Conservation (phyloP, 805 yeast species). For the Maudiozyma saulgeensis region DNA sequence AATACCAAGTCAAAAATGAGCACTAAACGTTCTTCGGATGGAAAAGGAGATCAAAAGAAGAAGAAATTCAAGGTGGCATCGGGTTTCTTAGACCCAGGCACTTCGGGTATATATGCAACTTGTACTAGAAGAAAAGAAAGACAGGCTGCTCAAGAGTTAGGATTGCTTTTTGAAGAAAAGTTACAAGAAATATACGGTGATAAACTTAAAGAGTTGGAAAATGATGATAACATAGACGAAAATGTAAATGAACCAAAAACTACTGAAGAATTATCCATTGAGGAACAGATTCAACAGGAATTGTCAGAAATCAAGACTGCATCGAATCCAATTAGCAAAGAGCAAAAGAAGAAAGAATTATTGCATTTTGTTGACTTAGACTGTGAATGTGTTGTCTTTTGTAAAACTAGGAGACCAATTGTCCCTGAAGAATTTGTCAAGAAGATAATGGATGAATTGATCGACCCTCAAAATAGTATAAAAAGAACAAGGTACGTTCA, state of each 20-base stretch:
- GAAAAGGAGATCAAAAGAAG: constrained; percentile 3
- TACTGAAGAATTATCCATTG: constrained; percentile 45
- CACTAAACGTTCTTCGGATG: not conserved
- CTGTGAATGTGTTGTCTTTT: constrained; percentile 78
- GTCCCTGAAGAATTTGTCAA: constrained; percentile 67
- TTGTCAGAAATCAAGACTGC: constrained; percentile 47
- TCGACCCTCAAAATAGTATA: constrained; percentile 31
- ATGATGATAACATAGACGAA: constrained; percentile 9
- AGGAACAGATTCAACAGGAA: constrained; percentile 67
- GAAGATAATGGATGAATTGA: constrained; percentile 52
- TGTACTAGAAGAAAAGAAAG: constrained; percentile 76
- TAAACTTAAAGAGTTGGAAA: constrained; percentile 20
- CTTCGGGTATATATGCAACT: constrained; percentile 82
- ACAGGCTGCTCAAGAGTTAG: constrained; percentile 66
- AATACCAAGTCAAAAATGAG: not conserved
- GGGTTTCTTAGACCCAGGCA: constrained; percentile 60
- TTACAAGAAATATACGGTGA: constrained; percentile 37
- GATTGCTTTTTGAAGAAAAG: constrained; percentile 46
- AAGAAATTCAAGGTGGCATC: constrained; percentile 26
- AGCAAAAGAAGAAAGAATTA: constrained; percentile 36
- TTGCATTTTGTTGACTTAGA: constrained; percentile 54
- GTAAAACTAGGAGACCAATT: constrained; percentile 70
- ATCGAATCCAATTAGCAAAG: constrained; percentile 25
- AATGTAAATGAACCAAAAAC: constrained; percentile 26
- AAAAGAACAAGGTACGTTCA: constrained; percentile 69